Evolutionary conservation across 2,329 filamentous ascomycete species (phyloP).

Genomic region (Emergomyces pasteurianus): DNA sequence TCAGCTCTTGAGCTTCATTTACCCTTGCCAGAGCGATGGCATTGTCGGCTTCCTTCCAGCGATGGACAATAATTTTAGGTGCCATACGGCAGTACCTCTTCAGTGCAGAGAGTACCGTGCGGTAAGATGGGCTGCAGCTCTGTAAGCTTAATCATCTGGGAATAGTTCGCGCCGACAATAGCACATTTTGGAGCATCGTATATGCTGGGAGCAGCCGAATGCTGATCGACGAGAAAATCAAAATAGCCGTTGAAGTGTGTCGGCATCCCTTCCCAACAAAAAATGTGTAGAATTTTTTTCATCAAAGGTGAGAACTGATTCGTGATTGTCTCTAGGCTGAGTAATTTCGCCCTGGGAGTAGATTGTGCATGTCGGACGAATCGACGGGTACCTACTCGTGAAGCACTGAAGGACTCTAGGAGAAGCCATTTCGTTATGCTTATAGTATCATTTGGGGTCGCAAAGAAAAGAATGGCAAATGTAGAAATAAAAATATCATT

Average conservation of each 20-base stretch:
- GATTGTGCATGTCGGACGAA: neutral
- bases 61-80: neutral
- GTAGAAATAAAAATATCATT: slow-evolving; percentile 22
- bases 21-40: neutral
- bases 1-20: neutral
- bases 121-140: neutral
- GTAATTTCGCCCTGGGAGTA: neutral
- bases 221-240: neutral
- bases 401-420: neutral
- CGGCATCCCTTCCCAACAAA: slow-evolving; percentile 27
- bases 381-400: neutral
- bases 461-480: slow-evolving; percentile 25
- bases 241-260: slow-evolving; percentile 8
- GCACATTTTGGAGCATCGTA: neutral
- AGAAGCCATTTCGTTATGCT: slow-evolving; percentile 16
- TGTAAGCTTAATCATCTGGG: neutral
- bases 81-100: neutral
- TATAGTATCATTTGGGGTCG: slow-evolving; percentile 25
- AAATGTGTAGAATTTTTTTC: slow-evolving; percentile 23
- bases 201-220: neutral
- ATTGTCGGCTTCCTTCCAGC: neutral
- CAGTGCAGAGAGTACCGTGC: neutral
- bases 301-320: slow-evolving; percentile 25
- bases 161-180: neutral
- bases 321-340: slow-evolving; percentile 23